phyloP scores from a whole-genome alignment of 306 rosid species.

The Luffa acutangula region DNA sequence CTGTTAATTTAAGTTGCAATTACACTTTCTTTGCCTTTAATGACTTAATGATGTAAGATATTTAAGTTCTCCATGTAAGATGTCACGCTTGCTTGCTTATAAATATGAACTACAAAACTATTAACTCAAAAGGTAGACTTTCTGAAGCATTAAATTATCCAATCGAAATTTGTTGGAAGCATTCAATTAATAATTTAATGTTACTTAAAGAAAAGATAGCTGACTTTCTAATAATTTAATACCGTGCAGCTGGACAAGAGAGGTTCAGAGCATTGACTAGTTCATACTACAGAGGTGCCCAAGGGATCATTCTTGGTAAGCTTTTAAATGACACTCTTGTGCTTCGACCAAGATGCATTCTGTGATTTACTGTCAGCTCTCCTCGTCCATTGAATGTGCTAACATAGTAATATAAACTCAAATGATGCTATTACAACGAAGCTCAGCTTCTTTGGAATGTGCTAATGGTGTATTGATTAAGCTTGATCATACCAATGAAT shows the following conservation, averaged over 20 bases:
- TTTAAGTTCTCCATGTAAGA: neutral
- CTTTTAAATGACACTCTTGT: neutral
- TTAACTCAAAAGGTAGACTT: neutral
- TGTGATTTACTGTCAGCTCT: neutral
- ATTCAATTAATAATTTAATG: neutral
- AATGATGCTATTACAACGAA: neutral
- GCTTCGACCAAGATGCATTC: neutral
- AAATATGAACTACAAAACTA: neutral
- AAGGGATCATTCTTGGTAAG: constrained; percentile 90
- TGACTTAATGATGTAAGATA: neutral
- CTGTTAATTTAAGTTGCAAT: neutral
- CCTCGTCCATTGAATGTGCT: neutral
- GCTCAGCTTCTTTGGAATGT: neutral
- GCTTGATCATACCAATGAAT: neutral
- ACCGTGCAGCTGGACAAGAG: constrained; percentile 89
- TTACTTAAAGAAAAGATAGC: neutral
- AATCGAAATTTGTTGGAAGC: neutral
- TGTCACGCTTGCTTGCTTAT: neutral
- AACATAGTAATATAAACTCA: neutral
- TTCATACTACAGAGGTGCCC: constrained; percentile 89
- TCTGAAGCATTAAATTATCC: neutral
- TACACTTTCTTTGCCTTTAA: neutral
- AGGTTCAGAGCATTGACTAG: constrained; percentile 86
- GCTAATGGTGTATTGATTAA: neutral
- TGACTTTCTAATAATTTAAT: constrained; percentile 7